Evolutionary conservation across 306 rosid species (phyloP).

Genomic region (Gillenia trifoliata): DNA sequence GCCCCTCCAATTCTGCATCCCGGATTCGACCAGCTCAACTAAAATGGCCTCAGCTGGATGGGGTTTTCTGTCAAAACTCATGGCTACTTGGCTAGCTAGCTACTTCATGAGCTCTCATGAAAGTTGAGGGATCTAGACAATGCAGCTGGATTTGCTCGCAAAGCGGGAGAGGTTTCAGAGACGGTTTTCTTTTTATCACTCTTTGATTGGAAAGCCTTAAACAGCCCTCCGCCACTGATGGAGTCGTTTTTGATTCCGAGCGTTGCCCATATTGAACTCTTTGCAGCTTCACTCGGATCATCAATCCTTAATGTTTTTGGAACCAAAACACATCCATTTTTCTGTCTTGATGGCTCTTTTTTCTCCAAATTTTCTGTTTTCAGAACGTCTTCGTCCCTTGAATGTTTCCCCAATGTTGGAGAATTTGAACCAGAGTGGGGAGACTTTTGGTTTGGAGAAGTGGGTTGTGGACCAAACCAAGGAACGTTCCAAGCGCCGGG

Average conservation of each 20-base stretch:
- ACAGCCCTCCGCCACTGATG: slow-evolving; percentile 47
- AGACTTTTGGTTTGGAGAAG: slow-evolving; percentile 36
- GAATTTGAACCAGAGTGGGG: slow-evolving; percentile 39
- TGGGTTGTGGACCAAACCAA: slow-evolving; percentile 54
- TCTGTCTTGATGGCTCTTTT: slow-evolving; percentile 44
- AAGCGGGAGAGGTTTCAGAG: slow-evolving; percentile 44
- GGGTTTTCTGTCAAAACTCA: slow-evolving; percentile 30
- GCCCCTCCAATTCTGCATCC: slow-evolving; percentile 11
- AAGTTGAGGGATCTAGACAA: slow-evolving; percentile 75
- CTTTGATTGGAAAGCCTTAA: slow-evolving; percentile 63
- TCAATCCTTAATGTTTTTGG: slow-evolving; percentile 87
- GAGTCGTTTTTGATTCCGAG: slow-evolving; percentile 88
- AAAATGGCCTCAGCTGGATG: slow-evolving; percentile 28
- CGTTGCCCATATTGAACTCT: slow-evolving; percentile 92
- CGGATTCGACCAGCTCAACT: slow-evolving; percentile 18
- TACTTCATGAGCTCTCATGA: slow-evolving; percentile 55
- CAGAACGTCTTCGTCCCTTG: slow-evolving; percentile 51
- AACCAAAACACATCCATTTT: slow-evolving; percentile 60
- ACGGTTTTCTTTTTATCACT: slow-evolving; percentile 37
- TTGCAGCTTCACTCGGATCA: slow-evolving; percentile 86
- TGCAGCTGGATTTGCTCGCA: slow-evolving; percentile 91
- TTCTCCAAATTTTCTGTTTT: slow-evolving; percentile 28
- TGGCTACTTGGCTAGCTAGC: not conserved
- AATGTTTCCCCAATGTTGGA: slow-evolving; percentile 64
- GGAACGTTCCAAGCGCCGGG: slow-evolving; percentile 67